Percentiles rank a stretch among this genome's conserved stretches.
phyloP scores from a whole-genome alignment of 1,284 basidiomycete genomes.

The Quambalaria eucalypti region DNA sequence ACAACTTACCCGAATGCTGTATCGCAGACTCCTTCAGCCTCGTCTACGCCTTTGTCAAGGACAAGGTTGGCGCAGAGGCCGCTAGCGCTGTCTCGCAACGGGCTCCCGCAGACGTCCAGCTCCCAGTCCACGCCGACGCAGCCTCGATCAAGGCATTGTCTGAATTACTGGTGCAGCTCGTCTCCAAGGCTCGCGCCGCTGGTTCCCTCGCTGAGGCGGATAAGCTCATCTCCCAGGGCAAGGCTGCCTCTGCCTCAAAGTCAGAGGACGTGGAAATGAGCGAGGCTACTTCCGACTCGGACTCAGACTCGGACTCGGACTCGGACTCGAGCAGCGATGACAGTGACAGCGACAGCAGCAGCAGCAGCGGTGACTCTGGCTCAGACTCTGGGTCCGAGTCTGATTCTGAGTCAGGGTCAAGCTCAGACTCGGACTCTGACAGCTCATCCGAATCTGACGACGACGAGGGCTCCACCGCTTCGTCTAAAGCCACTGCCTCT shows the following conservation, averaged over 20 bases:
- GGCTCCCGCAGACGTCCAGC: not conserved
- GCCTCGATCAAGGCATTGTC: not conserved
- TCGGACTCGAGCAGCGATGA: not conserved
- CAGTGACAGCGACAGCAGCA: not conserved
- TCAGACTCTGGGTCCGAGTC: not conserved
- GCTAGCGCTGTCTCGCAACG: not conserved
- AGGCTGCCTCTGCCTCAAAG: not conserved
- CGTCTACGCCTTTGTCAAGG: not conserved
- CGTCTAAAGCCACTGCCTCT: not conserved
- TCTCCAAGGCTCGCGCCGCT: not conserved
- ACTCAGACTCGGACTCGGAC: too few species aligned
- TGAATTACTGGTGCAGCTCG: not conserved
- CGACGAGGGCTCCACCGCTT: not conserved
- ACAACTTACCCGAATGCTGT: too few species aligned
- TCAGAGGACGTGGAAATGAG: not conserved
- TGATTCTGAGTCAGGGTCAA: not conserved
- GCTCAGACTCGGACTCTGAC: not conserved
- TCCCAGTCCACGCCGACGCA: too few species aligned
- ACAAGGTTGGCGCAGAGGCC: not conserved
- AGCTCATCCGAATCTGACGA: not conserved
- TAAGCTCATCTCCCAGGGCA: not conserved
- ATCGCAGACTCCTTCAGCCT: not conserved
- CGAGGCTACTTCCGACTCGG: too few species aligned
- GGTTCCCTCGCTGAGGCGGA: not conserved
- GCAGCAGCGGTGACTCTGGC: not conserved